Conservation (phyloP, 2,329 filamentous ascomycete species). For the Penicillium sumatraense region DNA sequence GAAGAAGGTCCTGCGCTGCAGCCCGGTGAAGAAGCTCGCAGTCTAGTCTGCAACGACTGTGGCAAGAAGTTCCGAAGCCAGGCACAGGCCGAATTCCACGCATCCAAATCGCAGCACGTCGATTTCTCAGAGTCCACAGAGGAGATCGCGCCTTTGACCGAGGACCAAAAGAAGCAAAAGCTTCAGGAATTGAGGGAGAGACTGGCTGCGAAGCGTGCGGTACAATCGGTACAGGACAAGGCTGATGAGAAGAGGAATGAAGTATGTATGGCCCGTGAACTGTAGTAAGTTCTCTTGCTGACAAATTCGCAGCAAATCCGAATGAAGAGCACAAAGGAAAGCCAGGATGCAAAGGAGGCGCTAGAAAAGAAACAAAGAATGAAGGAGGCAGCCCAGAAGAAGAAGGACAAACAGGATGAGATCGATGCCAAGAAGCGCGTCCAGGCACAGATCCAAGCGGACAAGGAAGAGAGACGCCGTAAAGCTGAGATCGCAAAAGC, state of each 20-base stretch:
- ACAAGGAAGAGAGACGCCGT: slow-evolving; percentile 84
- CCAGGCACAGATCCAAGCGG: slow-evolving; percentile 90
- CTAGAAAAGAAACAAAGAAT: slow-evolving; percentile 85
- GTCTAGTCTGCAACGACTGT: slow-evolving; percentile 92
- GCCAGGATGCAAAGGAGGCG: slow-evolving; percentile 88
- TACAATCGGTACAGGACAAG: slow-evolving; percentile 73
- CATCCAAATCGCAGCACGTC: slow-evolving; percentile 84
- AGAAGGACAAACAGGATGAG: slow-evolving; percentile 84
- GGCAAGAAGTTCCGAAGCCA: slow-evolving; percentile 86
- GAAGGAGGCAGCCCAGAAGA: slow-evolving; percentile 86
- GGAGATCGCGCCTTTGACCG: slow-evolving; percentile 85
- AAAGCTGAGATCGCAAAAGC: slow-evolving; percentile 88
- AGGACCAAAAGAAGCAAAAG: slow-evolving; percentile 84
- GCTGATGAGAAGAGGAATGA: slow-evolving; percentile 85
- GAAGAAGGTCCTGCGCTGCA: slow-evolving; percentile 69
- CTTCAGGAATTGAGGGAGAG: slow-evolving; percentile 75
- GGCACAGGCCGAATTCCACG: slow-evolving; percentile 85
- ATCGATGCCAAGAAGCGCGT: slow-evolving; percentile 85
- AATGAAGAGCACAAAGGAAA: slow-evolving; percentile 85
- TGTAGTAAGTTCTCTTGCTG: background rate
- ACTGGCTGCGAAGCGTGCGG: slow-evolving; percentile 72
- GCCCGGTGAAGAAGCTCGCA: slow-evolving; percentile 73
- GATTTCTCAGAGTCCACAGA: slow-evolving; percentile 95
- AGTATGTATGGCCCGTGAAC: slow-evolving; percentile 48
- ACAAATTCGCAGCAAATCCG: slow-evolving; percentile 62